Base-by-base conservation (phyloP, 2,329 filamentous ascomycete species). In the Pestalotiopsis sp. region DNA sequence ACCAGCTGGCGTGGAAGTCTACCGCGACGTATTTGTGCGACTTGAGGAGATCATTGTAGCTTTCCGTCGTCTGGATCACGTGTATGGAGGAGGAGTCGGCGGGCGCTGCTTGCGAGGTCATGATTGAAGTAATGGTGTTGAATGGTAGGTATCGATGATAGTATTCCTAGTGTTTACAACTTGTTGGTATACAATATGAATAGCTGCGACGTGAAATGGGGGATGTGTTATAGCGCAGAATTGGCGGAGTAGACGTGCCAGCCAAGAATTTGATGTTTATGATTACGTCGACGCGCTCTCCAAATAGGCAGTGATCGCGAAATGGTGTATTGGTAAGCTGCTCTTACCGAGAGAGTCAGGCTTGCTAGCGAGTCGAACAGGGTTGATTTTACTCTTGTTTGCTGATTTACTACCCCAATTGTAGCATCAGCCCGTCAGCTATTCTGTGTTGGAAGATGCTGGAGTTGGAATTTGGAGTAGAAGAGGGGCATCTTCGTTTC, bases 1-100 rank as follows among this genome's bases (percentile, higher is more conserved):
- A 93, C 91, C 91, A 93, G 73, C 84, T 87, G 69, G 91, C 91
- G 79, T 90, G 90, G 84, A 86, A 91, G 57, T 70, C 68, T 6
- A 52, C 27, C 25, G 68, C 64, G 14, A 66, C 66, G 45, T 66
- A 66, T 58, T 49, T 68, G 84, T 93, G 91, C 74, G 93, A 80
- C 69, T 92, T 84, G 73, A 92, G 82, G 71, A 90, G 80, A 38
- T 83, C 75, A 67, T 87, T 77, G 82, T 86, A 93, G 27, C 88
- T 86, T 52, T 79, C 57, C 12, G 20, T 12, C 11, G 57, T 13
- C 23, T 31, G 20, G 57, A 59, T 27, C 11, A 59, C 20, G 3
- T 59, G 57, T 6, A 59, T 23, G 12, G 57, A 13, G 27, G 27
- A 31, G 27, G 27, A 31, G 13, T 59, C 11, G 13, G 57, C 20